Evolutionary conservation across 768 basidiomycete species (phyloP).

Genomic region (Myochromella boudieri): DNA sequence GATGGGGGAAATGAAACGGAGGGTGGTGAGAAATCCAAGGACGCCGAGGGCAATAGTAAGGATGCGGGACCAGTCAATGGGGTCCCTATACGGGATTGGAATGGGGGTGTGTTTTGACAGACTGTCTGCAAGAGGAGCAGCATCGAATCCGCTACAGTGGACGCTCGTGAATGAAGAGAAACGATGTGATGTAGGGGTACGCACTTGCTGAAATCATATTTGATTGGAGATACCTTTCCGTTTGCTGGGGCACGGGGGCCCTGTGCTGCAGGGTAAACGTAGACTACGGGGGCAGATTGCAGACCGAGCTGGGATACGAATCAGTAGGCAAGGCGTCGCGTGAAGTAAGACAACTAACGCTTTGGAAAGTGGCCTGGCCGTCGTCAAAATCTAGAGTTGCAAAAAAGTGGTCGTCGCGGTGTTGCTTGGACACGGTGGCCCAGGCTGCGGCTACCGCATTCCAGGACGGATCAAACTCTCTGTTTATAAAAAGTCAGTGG

Average conservation of each 20-base stretch:
- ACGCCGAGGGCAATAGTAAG: slow-evolving; percentile 43
- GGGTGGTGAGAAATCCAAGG: slow-evolving; percentile 46
- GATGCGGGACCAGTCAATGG: slow-evolving; percentile 69
- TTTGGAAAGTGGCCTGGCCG: slow-evolving; percentile 74
- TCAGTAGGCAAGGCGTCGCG: background rate
- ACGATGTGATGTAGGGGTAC: slow-evolving; percentile 12
- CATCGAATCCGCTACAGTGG: slow-evolving; percentile 72
- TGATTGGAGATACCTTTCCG: slow-evolving; percentile 54
- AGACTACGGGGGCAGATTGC: slow-evolving; percentile 80
- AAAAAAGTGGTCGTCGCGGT: slow-evolving; percentile 89
- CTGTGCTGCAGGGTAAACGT: slow-evolving; percentile 69
- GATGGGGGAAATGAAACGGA: slow-evolving; percentile 64
- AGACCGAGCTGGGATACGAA: slow-evolving; percentile 63
- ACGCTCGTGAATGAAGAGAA: background rate
- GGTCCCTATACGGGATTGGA: slow-evolving; percentile 79
- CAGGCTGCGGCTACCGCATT: slow-evolving; percentile 84
- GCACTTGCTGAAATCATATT: slow-evolving; percentile 81
- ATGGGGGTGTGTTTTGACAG: slow-evolving; percentile 75
- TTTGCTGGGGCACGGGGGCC: slow-evolving; percentile 65
- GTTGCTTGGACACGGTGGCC: slow-evolving; percentile 53
- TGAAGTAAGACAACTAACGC: slow-evolving; percentile 41
- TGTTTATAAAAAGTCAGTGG: slow-evolving; percentile 31
- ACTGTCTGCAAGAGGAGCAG: slow-evolving; percentile 73
- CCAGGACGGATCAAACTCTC: slow-evolving; percentile 86
- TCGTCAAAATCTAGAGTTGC: slow-evolving; percentile 88